Evolutionary conservation across 371 early-diverging fungal genomes (phyloP).

Genomic region (Mortierella sp.): DNA sequence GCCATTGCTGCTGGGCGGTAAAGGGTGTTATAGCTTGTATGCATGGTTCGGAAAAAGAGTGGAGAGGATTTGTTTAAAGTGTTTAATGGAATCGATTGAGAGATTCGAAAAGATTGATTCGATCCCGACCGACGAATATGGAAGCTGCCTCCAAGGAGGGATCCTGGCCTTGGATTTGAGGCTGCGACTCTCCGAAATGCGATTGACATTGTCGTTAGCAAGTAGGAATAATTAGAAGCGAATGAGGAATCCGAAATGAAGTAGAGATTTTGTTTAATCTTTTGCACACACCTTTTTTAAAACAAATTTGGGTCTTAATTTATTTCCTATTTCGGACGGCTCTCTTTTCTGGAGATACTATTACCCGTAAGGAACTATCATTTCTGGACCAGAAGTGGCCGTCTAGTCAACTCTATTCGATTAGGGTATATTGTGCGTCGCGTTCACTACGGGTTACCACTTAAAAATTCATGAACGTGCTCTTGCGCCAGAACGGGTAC

Average conservation of each 20-base stretch:
- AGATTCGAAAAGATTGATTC: conserved; percentile 13
- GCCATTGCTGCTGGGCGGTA: neutral
- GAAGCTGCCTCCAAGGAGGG: neutral
- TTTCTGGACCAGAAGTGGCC: neutral
- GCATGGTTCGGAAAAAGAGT: neutral
- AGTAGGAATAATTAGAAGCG: neutral
- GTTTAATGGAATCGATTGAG: conserved; percentile 1
- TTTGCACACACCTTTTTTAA: no score
- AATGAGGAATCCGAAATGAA: neutral
- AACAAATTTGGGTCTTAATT: no score
- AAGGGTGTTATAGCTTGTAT: neutral
- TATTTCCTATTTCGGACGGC: neutral
- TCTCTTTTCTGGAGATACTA: neutral
- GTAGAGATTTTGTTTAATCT: no score
- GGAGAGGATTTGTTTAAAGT: conserved; percentile 2
- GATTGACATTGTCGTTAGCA: conserved; percentile 15
- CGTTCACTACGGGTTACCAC: neutral
- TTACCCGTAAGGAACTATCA: neutral
- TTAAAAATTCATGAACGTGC: conserved; percentile 73
- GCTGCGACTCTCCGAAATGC: conserved; percentile 22
- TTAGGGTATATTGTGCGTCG: neutral
- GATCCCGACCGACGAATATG: conserved; percentile 1
- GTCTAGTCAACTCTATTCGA: neutral
- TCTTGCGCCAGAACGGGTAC: conserved; percentile 67
- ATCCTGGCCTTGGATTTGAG: neutral